Base-by-base conservation (phyloP, 106 monocot species). In the Hemerocallis citrina region DNA sequence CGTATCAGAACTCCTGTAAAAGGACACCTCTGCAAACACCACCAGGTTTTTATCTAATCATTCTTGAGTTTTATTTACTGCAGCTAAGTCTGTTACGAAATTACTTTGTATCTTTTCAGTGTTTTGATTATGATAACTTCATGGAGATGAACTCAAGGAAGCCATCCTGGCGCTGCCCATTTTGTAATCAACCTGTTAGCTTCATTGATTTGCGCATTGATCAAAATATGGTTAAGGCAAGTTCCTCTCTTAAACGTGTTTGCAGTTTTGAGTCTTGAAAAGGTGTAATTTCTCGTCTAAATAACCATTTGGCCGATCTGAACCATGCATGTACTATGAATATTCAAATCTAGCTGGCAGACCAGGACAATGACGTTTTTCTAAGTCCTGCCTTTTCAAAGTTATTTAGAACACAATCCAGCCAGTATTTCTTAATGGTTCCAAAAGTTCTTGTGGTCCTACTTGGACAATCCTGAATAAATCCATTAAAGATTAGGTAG, bases 61-160 rank as follows among this genome's bases (percentile, higher is more conserved):
- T 21, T 25, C 17, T 50, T 45, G 40, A 25, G 48, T 42, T 45
- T 25, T 8, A 13, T 61, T 38, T 15, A 21, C 13, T 19, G 31
- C 16, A 46, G 21, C n/a, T 5, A 52, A 30, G 34, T 33, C 42
- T 34, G 29, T 59, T 67, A 12, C 31, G 38, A 15, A 66, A 4
- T 37, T 10, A 6, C 15, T 40, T 34, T 12, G 29, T 73, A 31
- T 73, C 3, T 37, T 25, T 59, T 14, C 57, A 98, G 98, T 98
- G 98, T 65, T 98, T 98, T 80, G 91, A 92, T 78, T 92, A 77
- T 74, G 77, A 85, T n/a, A 98, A 88, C 61, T 98, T 70, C 77
- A 70, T 98, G 81, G 79, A 84, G 30, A 85, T 98, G 70, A 98
- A 98, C 63, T 79, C 67, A 19, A 77, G 75, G 59, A 98, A 85